phyloP scores from a whole-genome alignment of 129 eudicot species.

The Gnaphalium uliginosum region DNA sequence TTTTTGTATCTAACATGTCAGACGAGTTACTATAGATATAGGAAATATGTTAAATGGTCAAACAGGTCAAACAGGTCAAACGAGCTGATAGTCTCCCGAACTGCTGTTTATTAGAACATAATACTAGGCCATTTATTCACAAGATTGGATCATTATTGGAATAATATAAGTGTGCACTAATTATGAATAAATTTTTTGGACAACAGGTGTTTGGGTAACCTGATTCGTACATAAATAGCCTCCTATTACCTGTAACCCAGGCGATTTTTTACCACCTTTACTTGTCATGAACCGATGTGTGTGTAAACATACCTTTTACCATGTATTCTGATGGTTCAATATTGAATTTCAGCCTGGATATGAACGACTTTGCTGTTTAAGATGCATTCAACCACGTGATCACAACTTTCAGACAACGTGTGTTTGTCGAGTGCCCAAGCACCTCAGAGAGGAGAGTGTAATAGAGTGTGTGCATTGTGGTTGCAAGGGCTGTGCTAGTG shows the following conservation, averaged over 20 bases:
- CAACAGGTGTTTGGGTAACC: background rate
- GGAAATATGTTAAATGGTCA: background rate
- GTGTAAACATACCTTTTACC: background rate
- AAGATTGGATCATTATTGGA: background rate
- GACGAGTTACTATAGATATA: background rate
- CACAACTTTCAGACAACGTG: slow-evolving; percentile 80
- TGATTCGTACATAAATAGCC: background rate
- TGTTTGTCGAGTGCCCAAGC: slow-evolving; percentile 80
- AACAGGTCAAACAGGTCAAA: background rate
- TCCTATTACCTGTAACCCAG: background rate
- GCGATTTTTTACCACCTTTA: background rate
- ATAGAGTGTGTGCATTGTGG: slow-evolving; percentile 89
- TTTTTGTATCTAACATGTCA: background rate
- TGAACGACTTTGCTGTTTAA: slow-evolving; percentile 74
- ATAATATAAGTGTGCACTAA: background rate
- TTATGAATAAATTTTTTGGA: background rate
- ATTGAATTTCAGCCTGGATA: slow-evolving; percentile 68
- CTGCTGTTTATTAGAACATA: background rate
- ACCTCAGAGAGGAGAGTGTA: slow-evolving; percentile 72
- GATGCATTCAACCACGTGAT: slow-evolving; percentile 86
- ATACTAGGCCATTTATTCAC: background rate
- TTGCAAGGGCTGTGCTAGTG: slow-evolving; percentile 83
- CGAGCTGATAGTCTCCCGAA: background rate
- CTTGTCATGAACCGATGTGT: background rate
- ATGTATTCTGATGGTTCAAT: slow-evolving; percentile 18